Evolutionary conservation across 768 basidiomycete species (phyloP).

Genomic region (Leccinum obscurum): DNA sequence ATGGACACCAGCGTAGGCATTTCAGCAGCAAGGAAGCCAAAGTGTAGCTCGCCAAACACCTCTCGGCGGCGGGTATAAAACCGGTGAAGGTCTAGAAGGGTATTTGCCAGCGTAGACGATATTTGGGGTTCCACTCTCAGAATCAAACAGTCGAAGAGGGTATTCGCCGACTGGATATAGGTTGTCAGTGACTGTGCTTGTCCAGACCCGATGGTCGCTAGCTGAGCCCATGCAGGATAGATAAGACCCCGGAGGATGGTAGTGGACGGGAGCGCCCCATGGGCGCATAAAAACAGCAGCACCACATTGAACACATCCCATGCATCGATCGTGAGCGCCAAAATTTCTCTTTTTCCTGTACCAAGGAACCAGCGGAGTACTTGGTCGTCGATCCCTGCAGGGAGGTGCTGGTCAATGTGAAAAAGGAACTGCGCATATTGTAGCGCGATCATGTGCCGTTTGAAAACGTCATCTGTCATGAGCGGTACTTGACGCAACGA

Average conservation of each 20-base stretch:
- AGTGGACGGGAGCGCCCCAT: conserved; percentile 68
- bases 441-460: conserved; percentile 53
- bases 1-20: conserved; percentile 72
- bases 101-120: conserved; percentile 38
- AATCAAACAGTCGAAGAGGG: conserved; percentile 59
- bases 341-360: conserved; percentile 62
- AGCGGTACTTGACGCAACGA: conserved; percentile 68
- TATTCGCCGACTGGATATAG: conserved; percentile 63
- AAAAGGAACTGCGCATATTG: conserved; percentile 71
- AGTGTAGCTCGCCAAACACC: conserved; percentile 67
- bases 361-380: conserved; percentile 74
- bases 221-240: conserved; percentile 75
- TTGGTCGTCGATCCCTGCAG: conserved; percentile 67
- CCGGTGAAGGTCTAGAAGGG: conserved; percentile 66
- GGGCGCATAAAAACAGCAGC: conserved; percentile 56
- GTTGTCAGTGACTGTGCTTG: conserved; percentile 45
- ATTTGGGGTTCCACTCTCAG: conserved; percentile 51
- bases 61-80: conserved; percentile 68
- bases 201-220: conserved; percentile 41
- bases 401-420: conserved; percentile 76
- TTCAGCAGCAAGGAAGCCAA: conserved; percentile 57
- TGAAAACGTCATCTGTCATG: conserved; percentile 49
- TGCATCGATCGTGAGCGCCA: conserved; percentile 54
- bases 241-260: conserved; percentile 72
- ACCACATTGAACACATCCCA: conserved; percentile 70